phyloP scores from a whole-genome alignment of 108 stramenopile genomes.

The Cyclotella choctawhatcheeana region DNA sequence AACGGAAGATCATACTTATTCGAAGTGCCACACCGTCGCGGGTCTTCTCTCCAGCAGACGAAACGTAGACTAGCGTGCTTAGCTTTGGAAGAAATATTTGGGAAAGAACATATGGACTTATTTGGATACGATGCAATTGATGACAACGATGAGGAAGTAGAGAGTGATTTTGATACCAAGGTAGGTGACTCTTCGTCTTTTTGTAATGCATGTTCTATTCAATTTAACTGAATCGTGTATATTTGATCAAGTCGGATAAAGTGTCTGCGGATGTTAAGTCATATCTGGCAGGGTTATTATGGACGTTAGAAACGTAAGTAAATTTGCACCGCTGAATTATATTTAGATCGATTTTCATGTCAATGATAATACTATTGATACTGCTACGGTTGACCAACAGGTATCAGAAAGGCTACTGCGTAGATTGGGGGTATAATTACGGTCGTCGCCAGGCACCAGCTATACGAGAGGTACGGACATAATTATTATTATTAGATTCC shows the following conservation, averaged over 20 bases:
- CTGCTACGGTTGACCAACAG: no score
- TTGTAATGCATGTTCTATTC: no score
- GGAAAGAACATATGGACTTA: conserved; percentile 42
- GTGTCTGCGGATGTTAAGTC: conserved; percentile 55
- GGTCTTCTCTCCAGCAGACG: conserved; percentile 23
- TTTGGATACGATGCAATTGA: conserved; percentile 42
- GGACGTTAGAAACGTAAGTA: conserved; percentile 89
- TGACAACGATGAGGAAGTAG: conserved; percentile 15
- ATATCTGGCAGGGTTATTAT: conserved; percentile 83
- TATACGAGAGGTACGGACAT: conserved; percentile 45
- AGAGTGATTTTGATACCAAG: neutral
- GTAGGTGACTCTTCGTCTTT: neutral
- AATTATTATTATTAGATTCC: neutral
- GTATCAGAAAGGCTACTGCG: conserved; percentile 74
- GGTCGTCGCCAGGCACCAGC: conserved; percentile 66
- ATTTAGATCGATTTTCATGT: no score
- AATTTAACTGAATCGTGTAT: neutral
- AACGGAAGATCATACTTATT: conserved; percentile 34
- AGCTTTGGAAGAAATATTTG: conserved; percentile 71
- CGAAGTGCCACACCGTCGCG: conserved; percentile 40
- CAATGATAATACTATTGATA: no score
- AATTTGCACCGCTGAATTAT: no score
- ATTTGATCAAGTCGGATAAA: neutral
- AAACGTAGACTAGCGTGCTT: conserved; percentile 63
- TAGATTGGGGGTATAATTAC: conserved; percentile 82